Base-by-base conservation (phyloP, 345 rosid genomes). In the Mercurialis annua region DNA sequence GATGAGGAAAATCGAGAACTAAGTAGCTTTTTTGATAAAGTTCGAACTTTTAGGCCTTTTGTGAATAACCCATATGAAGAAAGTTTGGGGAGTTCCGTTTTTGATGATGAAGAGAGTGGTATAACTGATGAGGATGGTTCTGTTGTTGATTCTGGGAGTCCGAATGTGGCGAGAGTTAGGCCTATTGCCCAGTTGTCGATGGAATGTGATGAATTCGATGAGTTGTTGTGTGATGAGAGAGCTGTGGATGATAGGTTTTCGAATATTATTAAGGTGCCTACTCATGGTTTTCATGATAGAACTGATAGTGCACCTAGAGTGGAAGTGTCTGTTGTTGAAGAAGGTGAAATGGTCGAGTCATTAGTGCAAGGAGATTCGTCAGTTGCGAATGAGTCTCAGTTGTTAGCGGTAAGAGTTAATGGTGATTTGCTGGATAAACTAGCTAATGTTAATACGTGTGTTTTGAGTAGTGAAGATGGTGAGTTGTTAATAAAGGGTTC, bases 111-210 rank as follows among this genome's bases (percentile, higher is more conserved):
- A 18, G 66, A 31, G 47, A 59, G 53, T n/a, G 40, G 42, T 31
- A 42, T 64, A 18, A 57, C 2, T n/a, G 43, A 59, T 58, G 66
- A 18, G 20, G 11, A 62, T 67, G 65, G 53, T 42, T 52, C 46
- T 51, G 65, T 3, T 47, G 76, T 74, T 64, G 81, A 73, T 27
- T 52, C 59, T 56, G 67, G 59, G 65, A 14, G 50, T 65, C 27
- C 30, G 59, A 73, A 68, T 67, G 72, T 76, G 31, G 71, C 67
- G 48, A 64, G 3, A 30, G 67, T 72, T 44, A 73, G 77, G 77
- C 96, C 92, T 6, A 59, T 87, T 66, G 94, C 94, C 0, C 73
- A 73, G 57, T 73, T 87, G 83, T 87, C 94, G 17, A 47, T 84
- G 59, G 88, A 92, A 46, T 90, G 83, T 69, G 96, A 86, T 68